Base-by-base conservation (phyloP, 2,329 filamentous ascomycete genomes). In the Aspergillus unguis region DNA sequence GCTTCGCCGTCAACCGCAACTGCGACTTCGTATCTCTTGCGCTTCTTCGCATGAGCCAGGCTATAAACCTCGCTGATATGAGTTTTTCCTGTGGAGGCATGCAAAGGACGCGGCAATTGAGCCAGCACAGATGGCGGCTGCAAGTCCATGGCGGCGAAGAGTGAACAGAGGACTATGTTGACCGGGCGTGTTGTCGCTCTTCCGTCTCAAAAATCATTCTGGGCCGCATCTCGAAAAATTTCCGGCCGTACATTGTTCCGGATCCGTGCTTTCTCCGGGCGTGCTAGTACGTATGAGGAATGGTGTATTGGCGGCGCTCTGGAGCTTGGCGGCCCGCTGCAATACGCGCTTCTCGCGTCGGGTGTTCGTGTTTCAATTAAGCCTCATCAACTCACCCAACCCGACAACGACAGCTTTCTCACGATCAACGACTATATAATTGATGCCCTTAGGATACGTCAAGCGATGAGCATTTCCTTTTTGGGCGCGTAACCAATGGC, bases 1-100 rank as follows among this genome's bases (percentile, higher is more conserved):
- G 80, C 79, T 64, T 85, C 81, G 36, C 82, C 82, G 64, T 85
- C 82, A 10, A 85, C 72, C 1, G 76, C 81, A 23, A 83, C 77
- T 31, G 75, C 81, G 47, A 85, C 74, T 63, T 86, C 83, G 61
- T 83, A 79, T 65, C 83, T 74, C 71, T 85, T 85, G 65, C 81
- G 77, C 70, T 83, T 85, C 68, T 77, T 81, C 38, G 77, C 75
- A 48, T 78, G 77, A 53, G 74, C 74, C 50, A 84, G 67, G 59
- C 80, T 78, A 67, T 76, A 77, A 41, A 85, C 81, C 56, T 75
- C 71, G 33, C 71, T 69, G 58, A 75, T 70, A 31, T 67, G 67
- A 35, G 70, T 71, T 52, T 73, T 69, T 32, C 72, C 72, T 8
- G 68, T 71, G 5, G 69, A 67, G 28, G 67, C 69, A 38, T 71